phyloP scores from a whole-genome alignment of 2,329 filamentous ascomycete genomes.

The Juglanconis oblonga region DNA sequence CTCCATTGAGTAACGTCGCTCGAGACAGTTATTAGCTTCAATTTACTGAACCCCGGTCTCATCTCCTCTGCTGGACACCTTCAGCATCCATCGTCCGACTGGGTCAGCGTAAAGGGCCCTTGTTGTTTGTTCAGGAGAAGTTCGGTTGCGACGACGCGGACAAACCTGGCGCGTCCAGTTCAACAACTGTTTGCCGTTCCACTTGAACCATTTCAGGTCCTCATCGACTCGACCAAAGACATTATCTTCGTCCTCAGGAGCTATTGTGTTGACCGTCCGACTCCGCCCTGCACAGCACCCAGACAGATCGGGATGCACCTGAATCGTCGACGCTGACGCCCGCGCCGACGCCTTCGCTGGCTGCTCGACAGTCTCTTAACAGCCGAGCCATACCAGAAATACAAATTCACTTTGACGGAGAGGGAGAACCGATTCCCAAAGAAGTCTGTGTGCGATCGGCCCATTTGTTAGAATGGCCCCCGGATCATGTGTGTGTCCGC shows the following conservation, averaged over 20 bases:
- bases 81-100: neutral
- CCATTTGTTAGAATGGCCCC: conserved; percentile 18
- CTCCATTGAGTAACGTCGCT: conserved; percentile 17
- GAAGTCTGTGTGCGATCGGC: conserved; percentile 6
- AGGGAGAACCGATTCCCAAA: neutral
- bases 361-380: conserved; percentile 1
- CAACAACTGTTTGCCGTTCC: conserved; percentile 7
- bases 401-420: neutral
- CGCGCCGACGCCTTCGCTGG: conserved; percentile 15
- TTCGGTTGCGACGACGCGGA: conserved; percentile 7
- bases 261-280: neutral
- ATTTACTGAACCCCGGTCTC: conserved; percentile 4
- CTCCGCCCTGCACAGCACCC: neutral
- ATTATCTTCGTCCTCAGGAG: neutral
- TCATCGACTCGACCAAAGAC: conserved; percentile 1
- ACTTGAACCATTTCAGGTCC: neutral
- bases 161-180: conserved; percentile 3
- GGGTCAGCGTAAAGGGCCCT: neutral
- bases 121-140: conserved; percentile 11
- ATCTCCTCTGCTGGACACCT: conserved; percentile 1
- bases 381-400: neutral
- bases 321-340: conserved; percentile 15
- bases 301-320: conserved; percentile 13
- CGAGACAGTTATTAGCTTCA: conserved; percentile 8
- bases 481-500: conserved; percentile 14